Evolutionary conservation across 2,329 filamentous ascomycete species (phyloP).

Genomic region (Penicillium crustosum): DNA sequence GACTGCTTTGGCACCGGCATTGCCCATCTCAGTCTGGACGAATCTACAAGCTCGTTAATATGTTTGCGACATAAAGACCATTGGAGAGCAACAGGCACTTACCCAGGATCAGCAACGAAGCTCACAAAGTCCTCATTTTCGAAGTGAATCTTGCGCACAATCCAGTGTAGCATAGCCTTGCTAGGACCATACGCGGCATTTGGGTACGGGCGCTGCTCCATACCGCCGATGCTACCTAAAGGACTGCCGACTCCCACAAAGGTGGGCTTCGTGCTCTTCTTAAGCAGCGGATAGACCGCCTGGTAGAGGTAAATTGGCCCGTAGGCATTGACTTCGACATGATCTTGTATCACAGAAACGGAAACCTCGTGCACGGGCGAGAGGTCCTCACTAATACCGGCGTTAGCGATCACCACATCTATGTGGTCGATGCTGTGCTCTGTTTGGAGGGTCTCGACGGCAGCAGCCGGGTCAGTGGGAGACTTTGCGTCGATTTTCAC

Average conservation of each 20-base stretch:
- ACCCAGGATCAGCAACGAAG: constrained; percentile 1
- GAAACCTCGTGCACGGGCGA: constrained; percentile 17
- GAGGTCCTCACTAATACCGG: constrained; percentile 39
- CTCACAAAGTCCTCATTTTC: neutral
- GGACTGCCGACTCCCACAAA: neutral
- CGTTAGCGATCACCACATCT: constrained; percentile 56
- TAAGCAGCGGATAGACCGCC: constrained; percentile 1
- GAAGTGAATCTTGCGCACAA: neutral
- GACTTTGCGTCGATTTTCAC: constrained; percentile 46
- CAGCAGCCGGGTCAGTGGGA: constrained; percentile 35
- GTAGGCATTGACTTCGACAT: constrained; percentile 37
- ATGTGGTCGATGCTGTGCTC: constrained; percentile 42
- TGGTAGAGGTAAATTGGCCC: constrained; percentile 25
- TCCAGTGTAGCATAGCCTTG: neutral
- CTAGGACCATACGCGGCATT: constrained; percentile 15
- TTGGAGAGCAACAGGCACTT: neutral
- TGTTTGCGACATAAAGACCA: neutral
- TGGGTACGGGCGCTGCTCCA: constrained; percentile 1
- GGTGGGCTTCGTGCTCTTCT: constrained; percentile 3
- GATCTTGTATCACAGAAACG: constrained; percentile 23
- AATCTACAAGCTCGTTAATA: constrained; percentile 9
- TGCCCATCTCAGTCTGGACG: constrained; percentile 28
- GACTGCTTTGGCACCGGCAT: constrained; percentile 14
- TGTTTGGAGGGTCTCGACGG: constrained; percentile 32
- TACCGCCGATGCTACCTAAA: neutral